These are phyloP conservation scores for Fusarium sp. DNA, from an alignment of 2,329 filamentous ascomycete species.

Conservation along the genomic window DNA sequence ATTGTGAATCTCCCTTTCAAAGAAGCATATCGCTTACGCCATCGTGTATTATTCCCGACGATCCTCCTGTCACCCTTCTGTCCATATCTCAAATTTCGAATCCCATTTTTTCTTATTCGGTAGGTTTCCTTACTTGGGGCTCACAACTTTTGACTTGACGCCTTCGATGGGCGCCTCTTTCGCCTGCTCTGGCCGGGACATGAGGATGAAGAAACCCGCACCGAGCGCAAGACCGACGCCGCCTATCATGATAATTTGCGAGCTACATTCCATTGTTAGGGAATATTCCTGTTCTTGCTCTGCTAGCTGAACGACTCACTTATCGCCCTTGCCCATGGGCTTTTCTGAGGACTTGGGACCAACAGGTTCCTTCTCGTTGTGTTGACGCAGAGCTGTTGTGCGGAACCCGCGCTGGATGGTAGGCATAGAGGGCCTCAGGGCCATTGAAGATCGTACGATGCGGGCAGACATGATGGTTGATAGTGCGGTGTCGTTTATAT, in stretches of 20 bases:
- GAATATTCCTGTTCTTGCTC: no score
- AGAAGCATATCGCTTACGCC: slow-evolving; percentile 33
- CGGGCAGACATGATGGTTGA: slow-evolving; percentile 32
- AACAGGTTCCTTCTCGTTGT: slow-evolving; percentile 12
- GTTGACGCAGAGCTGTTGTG: slow-evolving; percentile 3
- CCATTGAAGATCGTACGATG: slow-evolving; percentile 29
- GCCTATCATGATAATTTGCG: slow-evolving; percentile 17
- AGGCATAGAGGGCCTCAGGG: slow-evolving; percentile 22
- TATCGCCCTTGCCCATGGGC: slow-evolving; percentile 1
- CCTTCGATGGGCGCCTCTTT: slow-evolving; percentile 23
- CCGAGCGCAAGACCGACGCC: slow-evolving; percentile 37
- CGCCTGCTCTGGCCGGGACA: slow-evolving; percentile 16
- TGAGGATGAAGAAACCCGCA: slow-evolving; percentile 32
- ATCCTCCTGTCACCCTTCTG: neutral
- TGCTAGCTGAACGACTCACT: slow-evolving; percentile 4
- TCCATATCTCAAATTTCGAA: neutral
- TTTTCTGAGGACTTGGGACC: slow-evolving; percentile 4
- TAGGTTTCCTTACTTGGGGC: slow-evolving; percentile 1
- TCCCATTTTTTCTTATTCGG: neutral
- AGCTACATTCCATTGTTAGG: slow-evolving; percentile 7
- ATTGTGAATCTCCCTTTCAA: neutral
- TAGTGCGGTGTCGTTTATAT: neutral
- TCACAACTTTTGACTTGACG: neutral
- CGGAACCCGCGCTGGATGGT: slow-evolving; percentile 18
- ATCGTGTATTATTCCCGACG: slow-evolving; percentile 5